A percentile compares a stretch with the other conserved stretches of the same genome.
Conservation (phyloP, 352 stramenopile species). For the Aphanomyces euteiches region DNA sequence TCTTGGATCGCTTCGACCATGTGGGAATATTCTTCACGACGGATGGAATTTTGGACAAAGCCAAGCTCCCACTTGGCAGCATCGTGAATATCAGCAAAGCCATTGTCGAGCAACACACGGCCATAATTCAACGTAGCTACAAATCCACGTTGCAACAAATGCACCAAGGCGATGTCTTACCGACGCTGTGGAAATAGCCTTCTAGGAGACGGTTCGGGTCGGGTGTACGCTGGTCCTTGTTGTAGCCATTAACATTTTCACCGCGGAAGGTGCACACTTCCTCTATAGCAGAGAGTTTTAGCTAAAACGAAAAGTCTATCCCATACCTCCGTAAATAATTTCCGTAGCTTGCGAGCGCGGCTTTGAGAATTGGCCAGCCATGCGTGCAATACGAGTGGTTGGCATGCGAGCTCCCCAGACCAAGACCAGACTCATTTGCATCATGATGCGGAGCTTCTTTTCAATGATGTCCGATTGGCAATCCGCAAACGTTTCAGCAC, state of each 20-base stretch:
- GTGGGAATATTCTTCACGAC: slow-evolving; percentile 91
- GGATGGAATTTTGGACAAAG: slow-evolving; percentile 95
- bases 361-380: slow-evolving; percentile 99
- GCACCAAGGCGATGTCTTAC: slow-evolving; percentile 22
- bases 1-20: slow-evolving; percentile 97
- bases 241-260: slow-evolving; percentile 98
- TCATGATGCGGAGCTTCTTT: slow-evolving; percentile 93
- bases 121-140: slow-evolving; percentile 96
- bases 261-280: slow-evolving; percentile 94
- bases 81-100: slow-evolving; percentile 96
- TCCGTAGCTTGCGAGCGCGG: slow-evolving; percentile 93
- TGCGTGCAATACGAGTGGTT: slow-evolving; percentile 94
- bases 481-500: slow-evolving; percentile 95
- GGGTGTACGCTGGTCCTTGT: slow-evolving; percentile 88
- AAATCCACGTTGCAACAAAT: neutral
- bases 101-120: slow-evolving; percentile 90
- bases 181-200: slow-evolving; percentile 96
- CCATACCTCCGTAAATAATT: slow-evolving; percentile 80
- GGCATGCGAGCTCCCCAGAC: slow-evolving; percentile 97
- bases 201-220: slow-evolving; percentile 93
- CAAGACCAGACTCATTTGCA: slow-evolving; percentile 97
- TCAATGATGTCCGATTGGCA: slow-evolving; percentile 82
- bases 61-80: slow-evolving; percentile 97
- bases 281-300: slow-evolving; percentile 43
- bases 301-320: neutral